Conservation (phyloP, 2,329 filamentous ascomycete genomes). For the Neopestalotiopsis sp. region DNA sequence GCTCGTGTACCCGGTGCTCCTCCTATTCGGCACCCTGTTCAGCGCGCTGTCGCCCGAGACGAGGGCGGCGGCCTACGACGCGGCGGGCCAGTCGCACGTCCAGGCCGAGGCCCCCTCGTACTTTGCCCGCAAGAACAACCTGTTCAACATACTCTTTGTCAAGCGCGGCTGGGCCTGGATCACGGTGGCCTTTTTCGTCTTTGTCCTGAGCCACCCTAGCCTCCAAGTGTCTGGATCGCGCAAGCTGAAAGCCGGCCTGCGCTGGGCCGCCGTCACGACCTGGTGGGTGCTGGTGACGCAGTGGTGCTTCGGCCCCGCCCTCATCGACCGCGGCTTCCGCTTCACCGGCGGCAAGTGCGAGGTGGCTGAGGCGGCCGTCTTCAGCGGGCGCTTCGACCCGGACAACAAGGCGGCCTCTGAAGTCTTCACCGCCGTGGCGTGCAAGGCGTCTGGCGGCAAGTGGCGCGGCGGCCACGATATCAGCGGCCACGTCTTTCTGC, state of each 20-base stretch:
- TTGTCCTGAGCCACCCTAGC: slow-evolving; percentile 72
- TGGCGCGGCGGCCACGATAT: slow-evolving; percentile 98
- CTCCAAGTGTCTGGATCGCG: slow-evolving; percentile 41
- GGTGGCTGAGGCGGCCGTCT: slow-evolving; percentile 53
- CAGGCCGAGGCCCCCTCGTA: slow-evolving; percentile 73
- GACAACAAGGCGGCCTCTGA: slow-evolving; percentile 40
- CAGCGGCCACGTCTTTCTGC: slow-evolving; percentile 91
- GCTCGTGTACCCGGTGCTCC: slow-evolving; percentile 74
- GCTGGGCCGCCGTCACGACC: slow-evolving; percentile 75
- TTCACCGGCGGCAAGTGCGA: slow-evolving; percentile 88
- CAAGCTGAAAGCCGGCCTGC: slow-evolving; percentile 63
- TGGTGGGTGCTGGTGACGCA: slow-evolving; percentile 91
- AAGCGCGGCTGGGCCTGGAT: slow-evolving; percentile 97
- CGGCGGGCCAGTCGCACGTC: slow-evolving; percentile 66
- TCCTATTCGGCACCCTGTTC: slow-evolving; percentile 84
- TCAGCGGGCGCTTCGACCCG: slow-evolving; percentile 48
- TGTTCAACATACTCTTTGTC: slow-evolving; percentile 93
- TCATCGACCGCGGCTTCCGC: slow-evolving; percentile 91
- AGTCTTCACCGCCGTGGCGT: slow-evolving; percentile 76
- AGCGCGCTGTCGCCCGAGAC: slow-evolving; percentile 76
- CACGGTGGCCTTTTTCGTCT: slow-evolving; percentile 73
- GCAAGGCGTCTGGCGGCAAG: slow-evolving; percentile 78
- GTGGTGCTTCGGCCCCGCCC: slow-evolving; percentile 91
- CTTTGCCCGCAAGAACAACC: slow-evolving; percentile 91
- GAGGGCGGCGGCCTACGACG: slow-evolving; percentile 67